Base-by-base conservation (phyloP, 2,329 filamentous ascomycete species). In the Talaromyces sp. region DNA sequence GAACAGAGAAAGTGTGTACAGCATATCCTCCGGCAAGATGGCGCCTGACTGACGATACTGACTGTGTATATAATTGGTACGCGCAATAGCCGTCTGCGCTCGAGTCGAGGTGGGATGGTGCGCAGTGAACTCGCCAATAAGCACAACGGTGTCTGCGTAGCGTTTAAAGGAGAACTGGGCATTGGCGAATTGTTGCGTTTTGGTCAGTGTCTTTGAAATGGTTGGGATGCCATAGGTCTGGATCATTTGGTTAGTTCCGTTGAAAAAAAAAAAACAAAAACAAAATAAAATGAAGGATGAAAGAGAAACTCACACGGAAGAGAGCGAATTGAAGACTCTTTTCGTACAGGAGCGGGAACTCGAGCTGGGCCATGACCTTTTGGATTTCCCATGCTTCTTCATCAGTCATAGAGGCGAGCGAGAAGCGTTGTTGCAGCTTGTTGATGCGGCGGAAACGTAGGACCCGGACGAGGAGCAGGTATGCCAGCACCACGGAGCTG, bases 1-100 rank as follows among this genome's bases (percentile, higher is more conserved):
- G 70, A 91, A 91, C 0, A 91, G 72, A 12, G 81, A 78, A 0
- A 90, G 78, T 0, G 87, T 89, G 71, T 88, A 89, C 0, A 90
- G 77, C 78, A 89, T 81, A 65, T 89, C 87, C 14, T 82, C 78
- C 54, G 89, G 83, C 5, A 77, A 77, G 65, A 90, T 89, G 66
- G 83, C 83, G 44, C 84, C 84, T 0, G 82, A 76, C 55, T 81
- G 78, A 55, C 82, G 82, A 70, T 89, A 88, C 2, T 77, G 73
- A 27, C 73, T 72, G 70, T 89, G 87, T 3, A 90, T 75, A 68
- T 82, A 89, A 69, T 89, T 89, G 76, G 88, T 85, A 36, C 87
- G 82, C 4, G 85, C 82, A 54, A 89, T 79, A 2, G 83, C 84
- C n/a, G 81, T 75, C 2, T 76, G 72, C 5, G 76, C 73, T 2